These are phyloP conservation scores for Leptographium flavum DNA, from an alignment of 2,329 filamentous ascomycete species.

Conservation along the genomic window DNA sequence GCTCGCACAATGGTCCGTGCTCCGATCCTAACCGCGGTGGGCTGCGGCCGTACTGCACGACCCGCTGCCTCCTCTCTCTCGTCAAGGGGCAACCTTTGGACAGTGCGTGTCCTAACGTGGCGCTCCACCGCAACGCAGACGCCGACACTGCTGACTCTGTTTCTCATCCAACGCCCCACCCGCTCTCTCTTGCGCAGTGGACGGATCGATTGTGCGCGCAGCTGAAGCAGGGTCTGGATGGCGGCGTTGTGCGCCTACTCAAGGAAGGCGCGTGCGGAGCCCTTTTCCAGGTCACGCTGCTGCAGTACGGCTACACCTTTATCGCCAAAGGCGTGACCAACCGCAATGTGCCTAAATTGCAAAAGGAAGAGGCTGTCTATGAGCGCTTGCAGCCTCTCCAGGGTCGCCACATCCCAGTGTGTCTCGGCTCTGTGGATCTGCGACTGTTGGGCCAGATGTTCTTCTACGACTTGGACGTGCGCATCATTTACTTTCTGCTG, in stretches of 20 bases:
- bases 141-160: neutral
- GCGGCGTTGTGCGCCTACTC: slow-evolving; percentile 16
- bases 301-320: slow-evolving; percentile 26
- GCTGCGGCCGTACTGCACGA: slow-evolving; percentile 6
- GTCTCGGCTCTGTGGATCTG: slow-evolving; percentile 6
- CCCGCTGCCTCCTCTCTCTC: slow-evolving; percentile 5
- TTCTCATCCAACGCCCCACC: neutral
- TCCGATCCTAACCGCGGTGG: too few species aligned
- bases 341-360: too few species aligned
- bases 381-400: neutral
- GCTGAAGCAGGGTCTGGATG: slow-evolving; percentile 12
- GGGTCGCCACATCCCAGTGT: slow-evolving; percentile 5
- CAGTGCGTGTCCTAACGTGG: slow-evolving; percentile 3
- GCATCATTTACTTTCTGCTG: slow-evolving; percentile 5
- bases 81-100: neutral
- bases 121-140: neutral
- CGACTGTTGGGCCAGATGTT: slow-evolving; percentile 1
- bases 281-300: slow-evolving; percentile 25
- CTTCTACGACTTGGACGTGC: slow-evolving; percentile 7
- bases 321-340: slow-evolving; percentile 20
- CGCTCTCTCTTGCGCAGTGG: slow-evolving; percentile 1
- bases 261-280: slow-evolving; percentile 19
- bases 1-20: too few species aligned
- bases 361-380: neutral
- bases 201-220: neutral